Evolutionary conservation across 1,139 yeast species (phyloP).

Genomic region (Geotrichum histeridarum): DNA sequence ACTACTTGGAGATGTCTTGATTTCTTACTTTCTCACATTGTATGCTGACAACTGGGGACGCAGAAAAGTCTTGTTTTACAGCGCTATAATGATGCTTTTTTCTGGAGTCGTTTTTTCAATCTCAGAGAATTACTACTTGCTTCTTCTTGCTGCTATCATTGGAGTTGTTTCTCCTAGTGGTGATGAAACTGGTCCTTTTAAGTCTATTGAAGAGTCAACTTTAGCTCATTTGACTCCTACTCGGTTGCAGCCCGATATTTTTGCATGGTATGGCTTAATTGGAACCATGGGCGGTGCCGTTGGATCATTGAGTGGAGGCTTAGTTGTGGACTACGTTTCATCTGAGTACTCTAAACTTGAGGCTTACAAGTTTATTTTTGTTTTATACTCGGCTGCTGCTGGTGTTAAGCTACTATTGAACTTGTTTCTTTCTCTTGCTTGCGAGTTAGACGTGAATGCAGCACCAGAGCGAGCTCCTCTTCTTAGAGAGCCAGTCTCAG

Average conservation of each 20-base stretch:
- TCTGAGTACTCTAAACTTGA: conserved; percentile 33
- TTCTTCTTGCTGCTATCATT: conserved; percentile 58
- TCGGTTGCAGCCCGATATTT: conserved; percentile 64
- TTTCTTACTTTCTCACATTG: conserved; percentile 46
- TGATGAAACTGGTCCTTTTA: conserved; percentile 90
- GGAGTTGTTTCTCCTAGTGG: conserved; percentile 87
- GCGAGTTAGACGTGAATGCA: conserved; percentile 42
- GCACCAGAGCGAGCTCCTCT: conserved; percentile 8
- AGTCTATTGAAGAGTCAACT: conserved; percentile 80
- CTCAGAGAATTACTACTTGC: conserved; percentile 47
- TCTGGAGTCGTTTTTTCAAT: conserved; percentile 64
- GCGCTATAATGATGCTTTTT: conserved; percentile 63
- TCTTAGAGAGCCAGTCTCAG: neutral
- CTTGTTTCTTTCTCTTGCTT: conserved; percentile 49
- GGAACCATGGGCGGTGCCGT: conserved; percentile 72
- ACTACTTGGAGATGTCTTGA: conserved; percentile 14
- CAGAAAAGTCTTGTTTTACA: conserved; percentile 56
- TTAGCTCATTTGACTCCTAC: conserved; percentile 74
- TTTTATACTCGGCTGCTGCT: conserved; percentile 55
- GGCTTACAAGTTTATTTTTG: conserved; percentile 58
- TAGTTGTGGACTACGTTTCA: conserved; percentile 47
- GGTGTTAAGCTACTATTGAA: conserved; percentile 50
- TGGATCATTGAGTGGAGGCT: conserved; percentile 67
- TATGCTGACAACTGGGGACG: conserved; percentile 75
- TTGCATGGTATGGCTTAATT: conserved; percentile 63